phyloP scores from a whole-genome alignment of 108 stramenopile genomes.

The Fistulifera pelliculosa region DNA sequence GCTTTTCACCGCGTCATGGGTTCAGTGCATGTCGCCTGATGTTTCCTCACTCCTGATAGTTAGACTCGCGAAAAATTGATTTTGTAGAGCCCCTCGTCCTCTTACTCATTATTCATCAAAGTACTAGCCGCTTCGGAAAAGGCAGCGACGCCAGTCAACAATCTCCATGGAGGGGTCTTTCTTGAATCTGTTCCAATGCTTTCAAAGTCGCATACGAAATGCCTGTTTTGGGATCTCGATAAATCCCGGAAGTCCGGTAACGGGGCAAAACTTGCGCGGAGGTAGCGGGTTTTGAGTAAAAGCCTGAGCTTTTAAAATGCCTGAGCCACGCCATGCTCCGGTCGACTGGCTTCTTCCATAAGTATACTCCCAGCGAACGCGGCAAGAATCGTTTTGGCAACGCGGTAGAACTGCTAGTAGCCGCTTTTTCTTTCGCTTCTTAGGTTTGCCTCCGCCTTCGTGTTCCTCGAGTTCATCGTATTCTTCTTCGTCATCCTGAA shows the following conservation, averaged over 20 bases:
- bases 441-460: conserved; percentile 28
- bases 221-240: conserved; percentile 70
- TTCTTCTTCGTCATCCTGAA: conserved; percentile 64
- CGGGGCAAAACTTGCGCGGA: conserved; percentile 70
- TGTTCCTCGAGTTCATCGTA: conserved; percentile 75
- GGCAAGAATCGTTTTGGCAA: conserved; percentile 67
- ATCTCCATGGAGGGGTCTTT: conserved; percentile 85
- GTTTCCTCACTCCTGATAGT: too few relatives aligned
- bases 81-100: too few relatives aligned
- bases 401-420: conserved; percentile 10
- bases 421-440: conserved; percentile 13
- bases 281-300: conserved; percentile 21
- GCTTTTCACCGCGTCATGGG: too few relatives aligned
- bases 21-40: too few relatives aligned
- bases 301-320: conserved; percentile 60
- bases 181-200: conserved; percentile 77
- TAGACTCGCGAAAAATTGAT: too few relatives aligned
- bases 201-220: conserved; percentile 68
- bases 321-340: conserved; percentile 45
- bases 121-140: background rate
- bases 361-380: conserved; percentile 67
- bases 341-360: conserved; percentile 61
- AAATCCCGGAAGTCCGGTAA: conserved; percentile 66
- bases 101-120: too few relatives aligned
- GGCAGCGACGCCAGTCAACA: conserved; percentile 24